Evolutionary conservation across 1,284 basidiomycete species (phyloP).

Genomic region (Phellopilus nigrolimitatus): DNA sequence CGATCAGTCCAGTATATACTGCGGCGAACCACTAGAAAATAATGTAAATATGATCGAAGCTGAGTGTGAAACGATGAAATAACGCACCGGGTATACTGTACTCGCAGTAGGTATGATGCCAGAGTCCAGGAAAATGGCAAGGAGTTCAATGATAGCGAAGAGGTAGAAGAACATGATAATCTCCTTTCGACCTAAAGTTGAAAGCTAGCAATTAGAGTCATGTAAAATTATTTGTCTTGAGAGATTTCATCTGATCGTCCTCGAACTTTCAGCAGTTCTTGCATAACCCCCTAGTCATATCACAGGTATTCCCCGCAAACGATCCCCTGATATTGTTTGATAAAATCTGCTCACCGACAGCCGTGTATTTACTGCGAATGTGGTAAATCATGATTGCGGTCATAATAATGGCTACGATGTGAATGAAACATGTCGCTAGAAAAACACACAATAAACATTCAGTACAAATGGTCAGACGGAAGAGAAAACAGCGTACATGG

Average conservation of each 20-base stretch:
- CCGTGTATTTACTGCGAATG: conserved; percentile 97
- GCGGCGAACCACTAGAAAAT: conserved; percentile 84
- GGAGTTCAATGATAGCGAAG: conserved; percentile 86
- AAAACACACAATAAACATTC: neutral
- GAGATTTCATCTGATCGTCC: no score
- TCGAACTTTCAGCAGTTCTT: no score
- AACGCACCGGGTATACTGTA: conserved; percentile 74
- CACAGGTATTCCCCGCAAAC: no score
- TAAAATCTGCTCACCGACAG: conserved; percentile 68
- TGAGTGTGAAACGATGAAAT: neutral
- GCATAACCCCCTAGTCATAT: no score
- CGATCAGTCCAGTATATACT: conserved; percentile 87
- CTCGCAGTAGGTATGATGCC: conserved; percentile 93
- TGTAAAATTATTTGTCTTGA: neutral
- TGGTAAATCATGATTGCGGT: conserved; percentile 98
- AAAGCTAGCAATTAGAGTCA: conserved; percentile 12
- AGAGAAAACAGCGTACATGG: conserved; percentile 65
- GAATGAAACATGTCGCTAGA: conserved; percentile 91
- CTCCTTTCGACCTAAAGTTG: conserved; percentile 74
- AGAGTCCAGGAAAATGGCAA: conserved; percentile 96
- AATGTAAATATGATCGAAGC: neutral
- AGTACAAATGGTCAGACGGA: conserved; percentile 15
- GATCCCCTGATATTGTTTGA: no score
- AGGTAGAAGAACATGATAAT: conserved; percentile 98
- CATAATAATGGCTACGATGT: conserved; percentile 97